These are phyloP conservation scores for Cercospora sojina DNA, from an alignment of 2,329 filamentous ascomycete species.

Conservation along the genomic window DNA sequence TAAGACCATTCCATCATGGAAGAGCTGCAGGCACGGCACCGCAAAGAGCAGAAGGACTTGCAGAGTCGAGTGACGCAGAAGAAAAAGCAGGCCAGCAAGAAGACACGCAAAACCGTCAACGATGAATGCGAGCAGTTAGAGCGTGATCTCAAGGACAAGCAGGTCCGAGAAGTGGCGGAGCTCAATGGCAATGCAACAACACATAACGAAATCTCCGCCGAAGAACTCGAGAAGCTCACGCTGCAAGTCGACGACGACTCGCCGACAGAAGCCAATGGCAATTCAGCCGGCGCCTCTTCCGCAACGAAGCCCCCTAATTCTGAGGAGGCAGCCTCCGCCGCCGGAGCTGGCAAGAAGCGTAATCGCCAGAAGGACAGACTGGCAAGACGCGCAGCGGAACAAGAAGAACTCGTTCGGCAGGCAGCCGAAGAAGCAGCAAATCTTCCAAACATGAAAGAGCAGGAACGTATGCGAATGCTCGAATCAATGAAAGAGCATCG, in stretches of 20 bases:
- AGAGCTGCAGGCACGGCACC: slow-evolving; percentile 73
- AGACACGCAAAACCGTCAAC: slow-evolving; percentile 60
- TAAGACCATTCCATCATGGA: slow-evolving; percentile 55
- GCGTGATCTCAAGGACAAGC: slow-evolving; percentile 55
- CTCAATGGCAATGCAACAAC: slow-evolving; percentile 41
- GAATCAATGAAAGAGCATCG: slow-evolving; percentile 61
- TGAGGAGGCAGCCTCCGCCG: slow-evolving; percentile 22
- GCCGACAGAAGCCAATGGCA: slow-evolving; percentile 1
- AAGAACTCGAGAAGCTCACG: slow-evolving; percentile 28
- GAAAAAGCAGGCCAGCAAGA: slow-evolving; percentile 94
- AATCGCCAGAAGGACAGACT: slow-evolving; percentile 91
- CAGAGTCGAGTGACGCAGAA: slow-evolving; percentile 85
- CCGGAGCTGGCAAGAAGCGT: slow-evolving; percentile 62
- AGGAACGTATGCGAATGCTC: slow-evolving; percentile 70
- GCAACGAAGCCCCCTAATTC: neutral
- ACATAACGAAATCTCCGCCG: slow-evolving; percentile 17
- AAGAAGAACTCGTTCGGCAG: slow-evolving; percentile 64
- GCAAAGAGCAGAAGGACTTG: slow-evolving; percentile 84
- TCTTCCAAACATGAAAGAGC: slow-evolving; percentile 70
- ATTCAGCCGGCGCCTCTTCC: neutral
- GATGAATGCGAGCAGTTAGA: slow-evolving; percentile 63
- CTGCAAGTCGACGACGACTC: slow-evolving; percentile 24
- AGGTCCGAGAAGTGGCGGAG: slow-evolving; percentile 52
- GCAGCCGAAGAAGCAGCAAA: slow-evolving; percentile 73
- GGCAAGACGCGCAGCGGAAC: slow-evolving; percentile 82